Evolutionary conservation across 2,329 filamentous ascomycete genomes (phyloP), one percentile per base, ranked within the genome.

Genomic region (Pyrenochaeta sp.): DNA sequence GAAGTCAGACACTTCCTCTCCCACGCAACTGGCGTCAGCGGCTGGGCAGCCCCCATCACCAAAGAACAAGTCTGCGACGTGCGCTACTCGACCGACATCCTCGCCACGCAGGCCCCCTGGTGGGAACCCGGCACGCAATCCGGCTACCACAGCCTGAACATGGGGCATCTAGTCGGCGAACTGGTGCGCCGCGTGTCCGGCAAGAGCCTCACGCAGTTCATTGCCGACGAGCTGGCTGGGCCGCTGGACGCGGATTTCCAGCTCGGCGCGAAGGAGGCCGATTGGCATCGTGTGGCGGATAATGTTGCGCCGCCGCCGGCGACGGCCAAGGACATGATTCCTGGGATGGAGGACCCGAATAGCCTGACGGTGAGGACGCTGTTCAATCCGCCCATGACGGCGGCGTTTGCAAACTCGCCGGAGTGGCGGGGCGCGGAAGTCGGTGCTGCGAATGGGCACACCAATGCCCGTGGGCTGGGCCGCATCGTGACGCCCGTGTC

Each of bases 161-260:
- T 56, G 43, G 52, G 54, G 18, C 45, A 52, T 17, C 52, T 60
- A 4, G n/a, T 58, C 11, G 36, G 29, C 26, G 50, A 29, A 6
- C 41, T 60, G 10, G 22, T 49, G 7, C 35, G 26, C 3, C 48
- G 50, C 18, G 40, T 54, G 1, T 51, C 49, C 1, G 38, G 44
- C 1, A 41, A 51, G 7, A 13, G 48, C 0, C 17, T 60, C 5
- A 8, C 26, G 1, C 26, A 51, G 3, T 55, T 55, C 15, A 41
- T 59, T 3, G 4, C 17, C 5, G 76, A 90, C 96, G 60, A 96
- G 74, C 57, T 85, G 81, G 69, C 83, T 87, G 18, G 85, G 77
- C 69, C 86, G 86, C 22, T 65, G 54, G 44, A 39, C 61, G 54
- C 61, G 3, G 56, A 56, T 24, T 55, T 53, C 28, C 40, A 46